Conservation (phyloP, 2,329 filamentous ascomycete species). For the Whalleya microplaca region DNA sequence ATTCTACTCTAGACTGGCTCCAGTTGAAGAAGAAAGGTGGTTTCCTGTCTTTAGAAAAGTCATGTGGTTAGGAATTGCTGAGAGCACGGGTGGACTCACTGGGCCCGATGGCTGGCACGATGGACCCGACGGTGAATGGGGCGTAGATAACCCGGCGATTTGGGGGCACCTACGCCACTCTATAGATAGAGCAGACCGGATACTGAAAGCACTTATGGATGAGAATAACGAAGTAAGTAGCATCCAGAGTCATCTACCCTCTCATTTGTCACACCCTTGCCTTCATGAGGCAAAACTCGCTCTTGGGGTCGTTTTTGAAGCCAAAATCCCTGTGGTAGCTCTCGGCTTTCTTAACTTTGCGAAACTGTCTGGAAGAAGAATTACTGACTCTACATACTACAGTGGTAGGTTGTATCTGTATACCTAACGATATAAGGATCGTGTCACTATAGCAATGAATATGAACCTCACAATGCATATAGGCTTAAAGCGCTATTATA, state of each 20-base stretch:
- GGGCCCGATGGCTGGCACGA: not conserved
- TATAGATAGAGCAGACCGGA: not conserved
- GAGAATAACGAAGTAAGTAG: not conserved
- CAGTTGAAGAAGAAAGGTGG: not conserved
- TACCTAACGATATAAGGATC: not conserved
- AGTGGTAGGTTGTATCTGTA: not conserved
- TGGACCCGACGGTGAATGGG: too few relatives aligned
- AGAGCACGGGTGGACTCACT: not conserved
- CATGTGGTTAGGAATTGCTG: not conserved
- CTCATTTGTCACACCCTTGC: not conserved
- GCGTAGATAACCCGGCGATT: not conserved
- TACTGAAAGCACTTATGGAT: not conserved
- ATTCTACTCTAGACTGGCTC: not conserved
- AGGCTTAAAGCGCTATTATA: not conserved
- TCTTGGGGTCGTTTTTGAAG: too few relatives aligned
- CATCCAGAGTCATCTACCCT: not conserved
- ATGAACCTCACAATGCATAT: not conserved
- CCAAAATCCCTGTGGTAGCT: too few relatives aligned
- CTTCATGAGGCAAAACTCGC: not conserved
- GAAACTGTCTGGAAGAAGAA: not conserved
- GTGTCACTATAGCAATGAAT: too few relatives aligned
- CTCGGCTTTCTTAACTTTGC: too few relatives aligned
- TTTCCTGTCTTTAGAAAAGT: not conserved
- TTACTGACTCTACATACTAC: not conserved
- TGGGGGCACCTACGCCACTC: not conserved